phyloP scores from a whole-genome alignment of 257 asterid genomes.

The Nicotiana otophora region DNA sequence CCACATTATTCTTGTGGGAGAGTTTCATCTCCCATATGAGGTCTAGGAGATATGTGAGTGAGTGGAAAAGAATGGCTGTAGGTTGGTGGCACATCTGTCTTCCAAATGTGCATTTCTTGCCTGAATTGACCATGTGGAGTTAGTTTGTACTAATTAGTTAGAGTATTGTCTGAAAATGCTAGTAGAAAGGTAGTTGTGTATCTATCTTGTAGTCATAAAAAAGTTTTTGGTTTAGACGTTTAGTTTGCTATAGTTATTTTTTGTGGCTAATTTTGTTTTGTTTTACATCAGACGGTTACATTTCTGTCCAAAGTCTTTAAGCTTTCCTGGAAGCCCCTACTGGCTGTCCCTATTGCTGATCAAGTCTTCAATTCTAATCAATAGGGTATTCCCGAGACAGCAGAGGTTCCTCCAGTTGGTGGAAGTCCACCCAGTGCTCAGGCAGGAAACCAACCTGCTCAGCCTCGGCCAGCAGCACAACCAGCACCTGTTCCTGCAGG shows the following conservation, averaged over 20 bases:
- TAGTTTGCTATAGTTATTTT: background rate
- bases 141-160: background rate
- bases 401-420: slow-evolving; percentile 49
- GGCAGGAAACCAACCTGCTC: slow-evolving; percentile 39
- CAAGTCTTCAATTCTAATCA: background rate
- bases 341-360: background rate
- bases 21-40: no score
- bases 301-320: background rate
- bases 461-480: slow-evolving; percentile 46
- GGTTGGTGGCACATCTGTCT: background rate
- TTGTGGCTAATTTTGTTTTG: background rate
- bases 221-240: background rate
- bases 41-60: no score
- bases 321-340: background rate
- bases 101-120: background rate
- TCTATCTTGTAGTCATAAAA: background rate
- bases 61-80: no score
- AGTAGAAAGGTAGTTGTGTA: background rate
- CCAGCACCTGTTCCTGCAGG: slow-evolving; percentile 44
- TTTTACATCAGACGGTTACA: background rate
- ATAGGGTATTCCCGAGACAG: slow-evolving; percentile 74
- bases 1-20: background rate
- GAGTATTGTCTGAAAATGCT: background rate
- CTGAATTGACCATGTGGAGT: background rate
- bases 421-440: slow-evolving; percentile 30